phyloP scores from a whole-genome alignment of 164 flowering plant species.

The Chimonanthus praecox region DNA sequence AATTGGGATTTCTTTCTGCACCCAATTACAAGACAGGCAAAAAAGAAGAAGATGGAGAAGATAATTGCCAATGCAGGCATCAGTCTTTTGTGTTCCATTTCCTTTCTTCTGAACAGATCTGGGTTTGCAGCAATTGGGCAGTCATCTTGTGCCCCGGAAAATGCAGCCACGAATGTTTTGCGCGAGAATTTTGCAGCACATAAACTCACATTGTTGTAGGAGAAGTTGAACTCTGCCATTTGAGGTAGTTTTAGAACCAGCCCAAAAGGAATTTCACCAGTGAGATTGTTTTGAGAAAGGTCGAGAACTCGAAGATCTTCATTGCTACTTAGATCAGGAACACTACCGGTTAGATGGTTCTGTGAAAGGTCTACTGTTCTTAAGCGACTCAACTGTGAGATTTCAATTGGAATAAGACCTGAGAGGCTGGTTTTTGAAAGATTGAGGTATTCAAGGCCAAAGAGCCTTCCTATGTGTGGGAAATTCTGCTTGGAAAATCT shows the following conservation, averaged over 20 bases:
- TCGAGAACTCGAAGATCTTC: constrained; percentile 46
- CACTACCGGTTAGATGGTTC: constrained; percentile 51
- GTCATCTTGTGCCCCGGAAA: constrained; percentile 10
- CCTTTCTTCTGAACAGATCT: constrained; percentile 29
- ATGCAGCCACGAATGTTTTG: constrained; percentile 7
- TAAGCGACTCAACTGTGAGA: constrained; percentile 39
- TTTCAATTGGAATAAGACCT: constrained; percentile 40
- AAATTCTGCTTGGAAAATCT: constrained; percentile 51
- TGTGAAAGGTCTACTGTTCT: constrained; percentile 56
- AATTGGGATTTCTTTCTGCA: constrained; percentile 45
- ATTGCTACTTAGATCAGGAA: constrained; percentile 34
- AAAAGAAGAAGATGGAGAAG: constrained; percentile 44
- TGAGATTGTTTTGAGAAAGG: constrained; percentile 29
- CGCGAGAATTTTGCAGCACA: constrained; percentile 14
- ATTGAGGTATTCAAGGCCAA: constrained; percentile 56
- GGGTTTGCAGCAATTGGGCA: constrained; percentile 27
- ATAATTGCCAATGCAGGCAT: constrained; percentile 53
- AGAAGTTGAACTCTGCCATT: constrained; percentile 23
- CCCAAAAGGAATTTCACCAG: constrained; percentile 16
- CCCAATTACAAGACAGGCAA: constrained; percentile 49
- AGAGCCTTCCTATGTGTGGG: constrained; percentile 32
- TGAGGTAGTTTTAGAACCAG: constrained; percentile 11
- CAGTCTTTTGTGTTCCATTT: constrained; percentile 32
- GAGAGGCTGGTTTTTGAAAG: constrained; percentile 47
- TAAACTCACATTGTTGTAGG: constrained; percentile 20